A percentile compares a stretch with the other conserved stretches of the same genome.
phyloP scores from a whole-genome alignment of 2,329 filamentous ascomycete species.

The Neocatenulostroma microsporum region DNA sequence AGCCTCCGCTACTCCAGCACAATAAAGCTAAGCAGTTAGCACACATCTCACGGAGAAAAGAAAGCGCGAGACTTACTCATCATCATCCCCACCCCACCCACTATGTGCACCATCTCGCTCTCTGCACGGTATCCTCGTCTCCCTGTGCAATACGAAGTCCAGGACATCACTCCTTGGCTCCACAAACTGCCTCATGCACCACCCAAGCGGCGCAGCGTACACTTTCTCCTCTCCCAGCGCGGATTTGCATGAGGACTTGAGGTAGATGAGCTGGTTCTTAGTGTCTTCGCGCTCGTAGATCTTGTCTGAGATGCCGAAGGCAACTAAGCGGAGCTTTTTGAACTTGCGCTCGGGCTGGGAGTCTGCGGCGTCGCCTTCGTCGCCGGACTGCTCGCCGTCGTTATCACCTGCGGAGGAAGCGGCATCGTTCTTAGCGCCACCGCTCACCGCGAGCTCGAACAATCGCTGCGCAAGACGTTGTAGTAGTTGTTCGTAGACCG shows the following conservation, averaged over 20 bases:
- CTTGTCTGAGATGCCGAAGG: conserved; percentile 41
- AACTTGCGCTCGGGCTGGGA: too few species aligned
- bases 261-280: conserved; percentile 40
- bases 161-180: conserved; percentile 40
- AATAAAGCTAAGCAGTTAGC: too few species aligned
- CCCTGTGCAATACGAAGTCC: conserved; percentile 36
- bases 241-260: conserved; percentile 37
- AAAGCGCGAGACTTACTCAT: conserved; percentile 10
- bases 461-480: conserved; percentile 20
- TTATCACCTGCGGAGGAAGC: neutral
- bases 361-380: neutral
- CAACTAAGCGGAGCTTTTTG: conserved; percentile 37
- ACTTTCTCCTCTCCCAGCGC: conserved; percentile 35
- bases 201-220: conserved; percentile 38
- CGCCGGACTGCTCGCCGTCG: neutral
- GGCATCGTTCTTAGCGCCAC: conserved; percentile 2
- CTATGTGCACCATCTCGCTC: conserved; percentile 16
- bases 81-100: conserved; percentile 10
- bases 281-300: conserved; percentile 42
- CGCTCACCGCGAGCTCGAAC: conserved; percentile 17
- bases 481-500: conserved; percentile 40
- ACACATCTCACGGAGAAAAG: neutral
- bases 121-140: conserved; percentile 32
- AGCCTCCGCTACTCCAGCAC: too few species aligned
- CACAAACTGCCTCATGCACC: conserved; percentile 40